phyloP scores from a whole-genome alignment of 495 filamentous ascomycete species.

The Evansstolkia leycettana region DNA sequence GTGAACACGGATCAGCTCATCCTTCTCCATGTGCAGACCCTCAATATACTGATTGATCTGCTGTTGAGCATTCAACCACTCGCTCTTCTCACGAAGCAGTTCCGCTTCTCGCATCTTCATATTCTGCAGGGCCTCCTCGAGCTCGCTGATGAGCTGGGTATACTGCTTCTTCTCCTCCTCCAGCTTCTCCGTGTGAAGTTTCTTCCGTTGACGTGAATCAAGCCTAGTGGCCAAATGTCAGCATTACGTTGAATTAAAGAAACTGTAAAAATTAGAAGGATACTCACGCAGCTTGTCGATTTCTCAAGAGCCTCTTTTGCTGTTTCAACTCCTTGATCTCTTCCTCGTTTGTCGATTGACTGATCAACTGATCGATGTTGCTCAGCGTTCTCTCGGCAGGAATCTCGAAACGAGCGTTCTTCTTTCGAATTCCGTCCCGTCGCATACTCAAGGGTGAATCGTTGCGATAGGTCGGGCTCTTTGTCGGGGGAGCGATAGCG shows the following conservation, averaged over 20 bases:
- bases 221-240: conserved; percentile 50
- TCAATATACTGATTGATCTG: conserved; percentile 65
- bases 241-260: conserved; percentile 22
- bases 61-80: conserved; percentile 54
- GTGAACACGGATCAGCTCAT: conserved; percentile 78
- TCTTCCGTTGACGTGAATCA: conserved; percentile 95
- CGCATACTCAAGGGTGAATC: conserved; percentile 63
- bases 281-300: conserved; percentile 90
- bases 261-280: conserved; percentile 3
- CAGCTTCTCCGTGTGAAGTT: conserved; percentile 93
- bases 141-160: conserved; percentile 54
- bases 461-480: conserved; percentile 66
- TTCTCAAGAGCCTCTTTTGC: conserved; percentile 89
- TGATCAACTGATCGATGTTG: conserved; percentile 92
- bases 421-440: conserved; percentile 94
- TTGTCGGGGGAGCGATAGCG: conserved; percentile 51
- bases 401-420: conserved; percentile 98
- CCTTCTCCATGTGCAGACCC: conserved; percentile 71
- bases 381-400: conserved; percentile 82
- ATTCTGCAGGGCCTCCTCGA: conserved; percentile 65
- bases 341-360: conserved; percentile 77
- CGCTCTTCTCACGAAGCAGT: conserved; percentile 53
- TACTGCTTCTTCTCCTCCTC: conserved; percentile 95
- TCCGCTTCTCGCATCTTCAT: conserved; percentile 44
- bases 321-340: conserved; percentile 98